Percentiles rank a stretch among this genome's conserved stretches.
Conservation (phyloP, 495 filamentous ascomycete genomes). For the Thozetella sp. region DNA sequence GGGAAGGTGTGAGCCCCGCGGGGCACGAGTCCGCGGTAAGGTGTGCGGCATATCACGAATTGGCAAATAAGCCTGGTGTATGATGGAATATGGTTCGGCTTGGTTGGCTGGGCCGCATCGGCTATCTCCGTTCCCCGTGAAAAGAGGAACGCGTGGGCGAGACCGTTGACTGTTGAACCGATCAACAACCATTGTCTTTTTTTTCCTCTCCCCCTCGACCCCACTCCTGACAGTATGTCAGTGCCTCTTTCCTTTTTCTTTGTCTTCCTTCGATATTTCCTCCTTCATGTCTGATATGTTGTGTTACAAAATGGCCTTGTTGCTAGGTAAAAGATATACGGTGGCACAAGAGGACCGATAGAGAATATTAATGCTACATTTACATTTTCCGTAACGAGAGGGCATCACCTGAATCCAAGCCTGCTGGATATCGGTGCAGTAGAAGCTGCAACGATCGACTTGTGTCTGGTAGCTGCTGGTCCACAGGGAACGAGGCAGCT, state of each 20-base stretch:
- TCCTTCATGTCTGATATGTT: conserved; percentile 3
- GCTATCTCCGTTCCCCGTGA: background rate
- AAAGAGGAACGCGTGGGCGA: background rate
- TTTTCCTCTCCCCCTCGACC: no score
- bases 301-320: background rate
- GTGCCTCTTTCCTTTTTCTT: background rate
- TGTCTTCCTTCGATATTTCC: background rate
- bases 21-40: background rate
- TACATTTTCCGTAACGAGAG: background rate
- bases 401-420: no score
- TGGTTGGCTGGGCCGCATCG: conserved; percentile 1
- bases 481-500: no score
- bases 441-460: no score
- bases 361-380: conserved; percentile 1
- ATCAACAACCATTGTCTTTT: no score
- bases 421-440: no score
- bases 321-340: background rate
- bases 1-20: background rate
- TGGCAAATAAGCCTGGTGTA: background rate
- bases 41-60: background rate
- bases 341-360: background rate
- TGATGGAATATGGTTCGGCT: background rate
- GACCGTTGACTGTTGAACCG: background rate
- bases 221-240: background rate
- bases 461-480: no score